These are phyloP conservation scores for Pestalotiopsis fici DNA, from an alignment of 2,329 filamentous ascomycete genomes.

Conservation along the genomic window DNA sequence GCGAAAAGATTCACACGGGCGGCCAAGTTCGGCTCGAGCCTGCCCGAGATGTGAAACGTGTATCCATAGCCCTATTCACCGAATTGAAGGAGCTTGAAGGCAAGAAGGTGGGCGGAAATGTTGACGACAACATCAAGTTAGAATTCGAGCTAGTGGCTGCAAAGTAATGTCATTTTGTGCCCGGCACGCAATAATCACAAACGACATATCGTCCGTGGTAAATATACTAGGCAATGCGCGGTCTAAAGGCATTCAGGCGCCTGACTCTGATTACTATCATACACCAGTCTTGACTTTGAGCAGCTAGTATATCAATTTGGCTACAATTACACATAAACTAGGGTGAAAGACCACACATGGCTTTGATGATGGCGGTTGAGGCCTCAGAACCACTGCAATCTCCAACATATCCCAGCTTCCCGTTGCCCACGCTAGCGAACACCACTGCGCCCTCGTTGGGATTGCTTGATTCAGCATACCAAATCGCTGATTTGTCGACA, in stretches of 20 bases:
- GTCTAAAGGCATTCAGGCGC: too few species aligned
- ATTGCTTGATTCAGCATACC: constrained; percentile 11
- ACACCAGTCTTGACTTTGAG: too few species aligned
- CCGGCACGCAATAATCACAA: too few species aligned
- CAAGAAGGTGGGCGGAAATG: background rate
- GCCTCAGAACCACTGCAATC: constrained; percentile 20
- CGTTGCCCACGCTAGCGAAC: constrained; percentile 17
- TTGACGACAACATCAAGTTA: background rate
- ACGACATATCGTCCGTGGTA: too few species aligned
- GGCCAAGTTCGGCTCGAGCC: constrained; percentile 6
- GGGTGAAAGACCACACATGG: constrained; percentile 22
- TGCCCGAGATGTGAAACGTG: background rate
- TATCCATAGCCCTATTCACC: constrained; percentile 11
- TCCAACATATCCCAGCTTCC: constrained; percentile 23
- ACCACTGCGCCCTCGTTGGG: constrained; percentile 17
- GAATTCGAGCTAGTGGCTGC: constrained; percentile 10
- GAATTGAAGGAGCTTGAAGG: background rate
- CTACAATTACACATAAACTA: background rate
- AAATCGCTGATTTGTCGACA: background rate
- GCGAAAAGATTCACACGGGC: constrained; percentile 6
- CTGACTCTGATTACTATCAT: too few species aligned
- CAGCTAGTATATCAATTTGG: too few species aligned
- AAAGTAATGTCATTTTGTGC: background rate
- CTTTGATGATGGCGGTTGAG: constrained; percentile 15
- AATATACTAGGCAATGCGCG: too few species aligned